A percentile compares a stretch with the other conserved stretches of the same genome.
phyloP scores from a whole-genome alignment of 2,329 filamentous ascomycete genomes.

The Penicillium sp. region DNA sequence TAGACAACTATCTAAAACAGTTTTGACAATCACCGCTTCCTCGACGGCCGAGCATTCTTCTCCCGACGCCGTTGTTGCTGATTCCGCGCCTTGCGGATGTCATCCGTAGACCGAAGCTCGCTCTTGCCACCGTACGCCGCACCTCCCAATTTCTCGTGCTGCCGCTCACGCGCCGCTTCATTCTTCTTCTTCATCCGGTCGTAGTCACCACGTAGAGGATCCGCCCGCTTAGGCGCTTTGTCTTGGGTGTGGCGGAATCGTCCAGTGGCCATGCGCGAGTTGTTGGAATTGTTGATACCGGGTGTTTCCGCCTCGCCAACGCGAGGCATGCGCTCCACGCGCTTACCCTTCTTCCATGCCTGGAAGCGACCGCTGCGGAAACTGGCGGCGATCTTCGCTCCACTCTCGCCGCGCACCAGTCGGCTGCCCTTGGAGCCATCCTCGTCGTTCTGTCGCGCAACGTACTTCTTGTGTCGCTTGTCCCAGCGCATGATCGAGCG shows the following conservation, averaged over 20 bases:
- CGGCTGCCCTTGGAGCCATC: constrained; percentile 76
- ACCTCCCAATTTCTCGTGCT: constrained; percentile 29
- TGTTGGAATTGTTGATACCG: constrained; percentile 32
- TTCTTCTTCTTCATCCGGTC: constrained; percentile 86
- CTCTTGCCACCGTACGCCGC: constrained; percentile 62
- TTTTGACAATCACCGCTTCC: constrained; percentile 43
- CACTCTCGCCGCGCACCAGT: constrained; percentile 83
- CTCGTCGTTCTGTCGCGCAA: constrained; percentile 84
- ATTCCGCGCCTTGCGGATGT: constrained; percentile 78
- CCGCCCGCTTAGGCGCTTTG: constrained; percentile 85
- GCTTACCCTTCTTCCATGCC: constrained; percentile 82
- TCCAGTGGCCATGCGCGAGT: constrained; percentile 39
- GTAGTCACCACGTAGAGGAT: constrained; percentile 89
- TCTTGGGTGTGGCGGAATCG: constrained; percentile 83
- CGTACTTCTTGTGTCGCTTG: constrained; percentile 94
- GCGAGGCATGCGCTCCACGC: constrained; percentile 70
- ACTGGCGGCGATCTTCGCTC: constrained; percentile 89
- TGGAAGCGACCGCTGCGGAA: constrained; percentile 95
- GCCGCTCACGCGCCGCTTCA: constrained; percentile 74
- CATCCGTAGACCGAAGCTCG: constrained; percentile 76
- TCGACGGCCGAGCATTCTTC: constrained; percentile 82
- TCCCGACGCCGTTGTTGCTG: constrained; percentile 70
- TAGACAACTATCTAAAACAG: constrained; percentile 17
- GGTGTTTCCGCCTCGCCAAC: constrained; percentile 73
- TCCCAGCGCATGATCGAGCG: constrained; percentile 87